These are phyloP conservation scores for Brassica nigra DNA, from an alignment of 345 rosid genomes.

Conservation along the genomic window DNA sequence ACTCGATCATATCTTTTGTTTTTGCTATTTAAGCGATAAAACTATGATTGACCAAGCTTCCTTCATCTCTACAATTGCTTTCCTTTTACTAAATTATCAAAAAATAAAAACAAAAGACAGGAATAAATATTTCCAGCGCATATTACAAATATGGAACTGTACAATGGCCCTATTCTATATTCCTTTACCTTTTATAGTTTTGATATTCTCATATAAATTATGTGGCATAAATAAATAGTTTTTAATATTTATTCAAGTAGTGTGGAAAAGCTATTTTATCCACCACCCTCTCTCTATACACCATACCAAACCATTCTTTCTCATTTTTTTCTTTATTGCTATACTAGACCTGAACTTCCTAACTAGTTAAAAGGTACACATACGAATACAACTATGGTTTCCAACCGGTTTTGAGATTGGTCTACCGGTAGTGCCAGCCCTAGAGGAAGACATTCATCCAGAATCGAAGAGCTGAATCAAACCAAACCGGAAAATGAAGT, in stretches of 20 bases:
- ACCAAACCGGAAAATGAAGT: too few species aligned
- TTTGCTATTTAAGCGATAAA: slow-evolving; percentile 34
- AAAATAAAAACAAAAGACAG: background rate
- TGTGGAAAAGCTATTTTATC: slow-evolving; percentile 38
- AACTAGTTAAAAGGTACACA: too few species aligned
- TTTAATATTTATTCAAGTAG: slow-evolving; percentile 33
- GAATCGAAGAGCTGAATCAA: too few species aligned
- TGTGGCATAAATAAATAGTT: slow-evolving; percentile 33
- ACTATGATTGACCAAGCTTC: slow-evolving; percentile 22
- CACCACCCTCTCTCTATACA: slow-evolving; percentile 33
- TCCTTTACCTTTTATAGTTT: slow-evolving; percentile 31
- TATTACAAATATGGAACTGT: slow-evolving; percentile 25
- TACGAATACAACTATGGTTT: too few species aligned
- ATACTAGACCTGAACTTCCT: too few species aligned
- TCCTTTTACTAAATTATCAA: background rate
- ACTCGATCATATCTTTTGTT: slow-evolving; percentile 19
- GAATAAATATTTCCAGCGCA: background rate
- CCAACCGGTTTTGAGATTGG: too few species aligned
- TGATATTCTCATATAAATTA: slow-evolving; percentile 26
- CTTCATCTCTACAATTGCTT: slow-evolving; percentile 19
- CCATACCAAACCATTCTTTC: slow-evolving; percentile 31
- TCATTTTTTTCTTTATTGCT: background rate
- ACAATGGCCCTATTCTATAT: slow-evolving; percentile 14
- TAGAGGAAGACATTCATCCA: too few species aligned
- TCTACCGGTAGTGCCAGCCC: too few species aligned